Evolutionary conservation across 768 basidiomycete genomes (phyloP).

Genomic region (Piloderma croceum): DNA sequence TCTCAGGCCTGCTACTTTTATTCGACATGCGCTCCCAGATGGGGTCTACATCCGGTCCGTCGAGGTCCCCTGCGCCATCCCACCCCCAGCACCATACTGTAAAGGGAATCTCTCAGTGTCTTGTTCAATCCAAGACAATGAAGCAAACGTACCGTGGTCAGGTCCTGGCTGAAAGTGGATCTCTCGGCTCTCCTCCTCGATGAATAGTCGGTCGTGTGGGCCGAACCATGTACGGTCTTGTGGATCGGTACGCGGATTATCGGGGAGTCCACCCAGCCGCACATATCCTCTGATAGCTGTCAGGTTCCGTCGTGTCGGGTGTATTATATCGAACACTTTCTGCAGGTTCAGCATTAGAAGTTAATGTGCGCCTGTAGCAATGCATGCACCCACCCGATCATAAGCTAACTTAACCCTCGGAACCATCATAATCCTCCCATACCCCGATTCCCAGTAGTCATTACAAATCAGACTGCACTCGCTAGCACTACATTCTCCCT

Average conservation of each 20-base stretch:
- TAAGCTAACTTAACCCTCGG: conserved; percentile 95
- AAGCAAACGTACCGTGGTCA: conserved; percentile 62
- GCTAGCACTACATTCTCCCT: conserved; percentile 89
- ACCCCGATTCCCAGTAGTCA: conserved; percentile 96
- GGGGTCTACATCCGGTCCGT: conserved; percentile 96
- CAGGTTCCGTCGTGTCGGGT: conserved; percentile 83
- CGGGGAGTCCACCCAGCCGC: conserved; percentile 92
- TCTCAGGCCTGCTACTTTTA: conserved; percentile 47
- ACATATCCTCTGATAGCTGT: conserved; percentile 94
- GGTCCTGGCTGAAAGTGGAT: conserved; percentile 79
- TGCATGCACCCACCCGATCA: conserved; percentile 55
- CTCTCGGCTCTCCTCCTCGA: conserved; percentile 75
- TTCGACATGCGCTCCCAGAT: conserved; percentile 89
- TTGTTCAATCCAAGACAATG: background rate
- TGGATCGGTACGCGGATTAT: conserved; percentile 93
- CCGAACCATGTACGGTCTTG: conserved; percentile 99
- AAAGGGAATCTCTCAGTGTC: background rate
- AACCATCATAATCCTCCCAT: conserved; percentile 96
- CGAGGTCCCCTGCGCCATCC: conserved; percentile 97
- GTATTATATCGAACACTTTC: conserved; percentile 94
- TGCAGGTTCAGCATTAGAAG: conserved; percentile 25
- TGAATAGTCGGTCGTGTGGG: conserved; percentile 92
- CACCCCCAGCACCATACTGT: conserved; percentile 99
- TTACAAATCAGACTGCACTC: conserved; percentile 98
- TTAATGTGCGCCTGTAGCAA: conserved; percentile 4